phyloP scores from a whole-genome alignment of 164 flowering plant genomes.

The Platanus orientalis region DNA sequence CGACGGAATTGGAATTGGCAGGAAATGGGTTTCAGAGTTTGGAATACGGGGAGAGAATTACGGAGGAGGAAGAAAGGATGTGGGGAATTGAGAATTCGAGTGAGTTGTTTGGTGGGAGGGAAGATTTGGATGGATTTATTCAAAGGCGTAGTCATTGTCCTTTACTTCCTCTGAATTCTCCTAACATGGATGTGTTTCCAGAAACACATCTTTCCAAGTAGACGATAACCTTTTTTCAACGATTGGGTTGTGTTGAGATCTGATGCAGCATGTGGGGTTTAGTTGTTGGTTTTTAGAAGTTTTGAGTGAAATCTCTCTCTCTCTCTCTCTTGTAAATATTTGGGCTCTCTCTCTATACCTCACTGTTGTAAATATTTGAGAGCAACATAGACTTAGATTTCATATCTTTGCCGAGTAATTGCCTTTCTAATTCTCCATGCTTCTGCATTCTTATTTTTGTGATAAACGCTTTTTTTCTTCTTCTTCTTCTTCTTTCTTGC shows the following conservation, averaged over 20 bases:
- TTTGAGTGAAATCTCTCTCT: constrained; percentile 7
- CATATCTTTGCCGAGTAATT: too few species aligned
- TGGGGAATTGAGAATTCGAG: constrained; percentile 42
- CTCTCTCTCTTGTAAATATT: too few species aligned
- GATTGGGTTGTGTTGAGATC: neutral
- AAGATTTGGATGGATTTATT: constrained; percentile 64
- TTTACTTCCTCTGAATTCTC: constrained; percentile 35
- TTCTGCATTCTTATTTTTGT: too few species aligned
- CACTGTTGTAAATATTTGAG: too few species aligned
- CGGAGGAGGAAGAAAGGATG: constrained; percentile 22
- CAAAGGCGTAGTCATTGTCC: constrained; percentile 45
- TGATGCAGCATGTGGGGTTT: neutral
- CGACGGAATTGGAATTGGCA: constrained; percentile 17
- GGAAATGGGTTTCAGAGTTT: constrained; percentile 17
- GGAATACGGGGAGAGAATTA: constrained; percentile 19
- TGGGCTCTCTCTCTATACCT: too few species aligned
- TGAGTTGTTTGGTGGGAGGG: constrained; percentile 48
- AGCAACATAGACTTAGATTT: too few species aligned
- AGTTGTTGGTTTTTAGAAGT: neutral
- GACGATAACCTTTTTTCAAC: neutral
- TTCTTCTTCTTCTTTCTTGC: too few species aligned
- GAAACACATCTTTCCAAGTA: constrained; percentile 11
- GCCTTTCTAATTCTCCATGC: too few species aligned
- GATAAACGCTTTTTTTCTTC: too few species aligned
- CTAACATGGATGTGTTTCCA: constrained; percentile 39